A percentile compares a stretch with the other conserved stretches of the same genome.
Conservation (phyloP, 441 rosid species). For the Theobroma grandiflorum region DNA sequence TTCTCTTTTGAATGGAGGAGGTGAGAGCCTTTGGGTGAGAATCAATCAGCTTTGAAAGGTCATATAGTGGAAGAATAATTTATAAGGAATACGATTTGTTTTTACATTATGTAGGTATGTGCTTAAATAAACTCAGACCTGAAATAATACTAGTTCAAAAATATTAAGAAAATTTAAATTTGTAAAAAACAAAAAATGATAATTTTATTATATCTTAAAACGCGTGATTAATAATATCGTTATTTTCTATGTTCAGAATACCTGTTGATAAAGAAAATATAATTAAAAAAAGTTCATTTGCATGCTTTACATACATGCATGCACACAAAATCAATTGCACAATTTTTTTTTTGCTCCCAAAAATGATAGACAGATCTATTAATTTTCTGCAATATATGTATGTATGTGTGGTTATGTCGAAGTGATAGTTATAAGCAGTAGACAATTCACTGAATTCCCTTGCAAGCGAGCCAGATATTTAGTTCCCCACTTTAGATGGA, state of each 20-base stretch:
- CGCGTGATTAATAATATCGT: too few relatives aligned
- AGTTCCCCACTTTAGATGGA: conserved; percentile 13
- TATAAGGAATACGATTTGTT: not conserved
- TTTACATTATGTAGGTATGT: not conserved
- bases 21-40: not conserved
- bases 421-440: not conserved
- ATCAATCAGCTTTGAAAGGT: not conserved
- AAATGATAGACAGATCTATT: not conserved
- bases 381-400: not conserved
- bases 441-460: not conserved
- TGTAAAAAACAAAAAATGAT: not conserved
- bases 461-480: conserved; percentile 10
- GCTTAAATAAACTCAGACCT: not conserved
- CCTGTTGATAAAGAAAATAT: too few relatives aligned
- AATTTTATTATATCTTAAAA: not conserved
- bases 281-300: too few relatives aligned
- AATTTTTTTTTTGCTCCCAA: too few relatives aligned
- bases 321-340: not conserved
- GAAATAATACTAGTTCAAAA: not conserved
- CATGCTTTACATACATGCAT: not conserved
- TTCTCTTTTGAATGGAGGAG: not conserved
- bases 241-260: too few relatives aligned
- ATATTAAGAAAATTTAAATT: not conserved
- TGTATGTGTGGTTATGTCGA: not conserved
- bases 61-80: too few relatives aligned